Evolutionary conservation across 163 green algal species (phyloP), one percentile per base, ranked within the genome.

Genomic region (Chloromonas sp.): DNA sequence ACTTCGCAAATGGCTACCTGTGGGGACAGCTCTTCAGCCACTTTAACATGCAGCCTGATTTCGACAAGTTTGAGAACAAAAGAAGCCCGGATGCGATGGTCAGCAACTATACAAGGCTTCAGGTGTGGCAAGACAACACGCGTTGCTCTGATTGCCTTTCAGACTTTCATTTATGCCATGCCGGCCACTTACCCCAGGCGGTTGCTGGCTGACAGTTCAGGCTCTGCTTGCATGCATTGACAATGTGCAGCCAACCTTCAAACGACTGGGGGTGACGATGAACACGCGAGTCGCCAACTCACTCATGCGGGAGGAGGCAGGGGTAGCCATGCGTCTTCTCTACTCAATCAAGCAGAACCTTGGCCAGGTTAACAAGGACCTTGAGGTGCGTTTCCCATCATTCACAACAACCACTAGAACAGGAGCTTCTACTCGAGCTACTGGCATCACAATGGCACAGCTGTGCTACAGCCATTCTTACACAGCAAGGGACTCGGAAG

Each of bases 61-160:
- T 94, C 57, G 85, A 91, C 1, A 84, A 91, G 58, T 96, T 96
- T 70, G 86, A 90, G 0, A 57, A 87, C 70, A 88, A 82, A 60
- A 5, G 61, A 1, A 91, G 86, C 57, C 93, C 93, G 8, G 91
- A 95, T 80, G 90, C 92, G 0, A 92, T 91, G 79, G 90, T 95
- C 76, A 94, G 93, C 70, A 96, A 96, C 86, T 96, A 93, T 81
- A 93, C 89, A 0, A 84, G 89, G 70, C 90, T 96, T 3, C 91
- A 95, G 90, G 91, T 93, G n/a, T 0, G 66, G 66, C 5, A 36
- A 36, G 36, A 36, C 36, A 36, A 36, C 36, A 36, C 36, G 36
- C 36, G 36, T 36, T 36, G 36, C 36, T 36, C 36, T 36, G 36
- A 36, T 36, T 36, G 36, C 36, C 36, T 36, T 36, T 36, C 36